Conservation (phyloP, 129 eudicot species). For the Chrysanthemum seticuspe region DNA sequence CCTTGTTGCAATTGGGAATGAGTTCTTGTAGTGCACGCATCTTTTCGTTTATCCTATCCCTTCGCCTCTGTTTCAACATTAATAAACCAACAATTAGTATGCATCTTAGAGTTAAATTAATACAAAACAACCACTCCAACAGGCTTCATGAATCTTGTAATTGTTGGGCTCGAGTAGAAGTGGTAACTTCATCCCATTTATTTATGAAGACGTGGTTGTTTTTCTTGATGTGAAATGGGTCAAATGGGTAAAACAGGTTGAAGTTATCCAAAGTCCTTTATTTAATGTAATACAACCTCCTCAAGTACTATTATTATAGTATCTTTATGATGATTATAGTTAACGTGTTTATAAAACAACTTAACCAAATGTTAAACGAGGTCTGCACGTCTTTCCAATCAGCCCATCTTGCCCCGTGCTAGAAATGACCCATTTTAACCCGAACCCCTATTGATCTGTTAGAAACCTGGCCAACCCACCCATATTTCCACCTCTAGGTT, state of each 20-base stretch:
- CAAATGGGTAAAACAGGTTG: conserved; percentile 1
- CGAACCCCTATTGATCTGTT: background rate
- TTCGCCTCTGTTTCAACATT: conserved; percentile 76
- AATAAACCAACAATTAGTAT: conserved; percentile 7
- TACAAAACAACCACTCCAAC: background rate
- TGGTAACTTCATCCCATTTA: background rate
- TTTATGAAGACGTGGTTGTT: background rate
- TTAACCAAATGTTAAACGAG: no score
- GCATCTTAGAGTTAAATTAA: background rate
- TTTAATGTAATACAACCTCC: background rate
- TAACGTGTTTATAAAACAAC: no score
- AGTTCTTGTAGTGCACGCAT: conserved; percentile 99
- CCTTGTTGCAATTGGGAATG: conserved; percentile 99
- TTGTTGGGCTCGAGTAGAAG: background rate
- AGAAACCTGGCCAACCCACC: background rate
- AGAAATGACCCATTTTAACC: background rate
- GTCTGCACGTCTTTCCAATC: no score
- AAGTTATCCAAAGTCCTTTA: background rate
- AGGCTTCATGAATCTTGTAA: background rate
- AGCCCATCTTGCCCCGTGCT: no score
- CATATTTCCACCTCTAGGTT: conserved; percentile 1
- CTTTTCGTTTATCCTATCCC: conserved; percentile 98
- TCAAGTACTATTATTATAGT: background rate
- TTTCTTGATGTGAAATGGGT: background rate
- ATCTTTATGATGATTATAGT: background rate